Conservation (phyloP, 2,329 filamentous ascomycete genomes). For the Xenosphaeropsis pyriputrescens region DNA sequence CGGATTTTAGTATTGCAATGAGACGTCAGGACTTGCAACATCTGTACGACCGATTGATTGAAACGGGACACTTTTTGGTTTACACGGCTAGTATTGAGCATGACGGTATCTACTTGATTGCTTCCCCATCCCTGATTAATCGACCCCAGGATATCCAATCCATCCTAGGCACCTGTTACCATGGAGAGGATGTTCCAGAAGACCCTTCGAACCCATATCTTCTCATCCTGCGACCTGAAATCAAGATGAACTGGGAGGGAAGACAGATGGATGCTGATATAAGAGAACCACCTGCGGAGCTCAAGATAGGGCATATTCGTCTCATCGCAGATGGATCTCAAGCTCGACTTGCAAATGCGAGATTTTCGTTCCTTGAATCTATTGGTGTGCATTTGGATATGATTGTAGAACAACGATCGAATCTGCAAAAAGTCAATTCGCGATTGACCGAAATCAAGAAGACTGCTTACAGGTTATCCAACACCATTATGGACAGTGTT, state of each 20-base stretch:
- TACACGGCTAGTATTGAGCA: constrained; percentile 56
- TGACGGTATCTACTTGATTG: constrained; percentile 69
- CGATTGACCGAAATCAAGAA: constrained; percentile 90
- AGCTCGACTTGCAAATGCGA: constrained; percentile 62
- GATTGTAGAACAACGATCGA: constrained; percentile 82
- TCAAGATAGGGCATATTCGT: constrained; percentile 75
- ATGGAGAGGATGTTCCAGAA: constrained; percentile 55
- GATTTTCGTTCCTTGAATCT: constrained; percentile 61
- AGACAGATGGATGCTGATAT: constrained; percentile 57
- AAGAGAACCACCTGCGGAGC: constrained; percentile 65
- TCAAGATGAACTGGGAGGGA: constrained; percentile 68
- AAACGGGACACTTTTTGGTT: constrained; percentile 78
- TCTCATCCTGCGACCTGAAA: constrained; percentile 71
- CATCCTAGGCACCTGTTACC: constrained; percentile 69
- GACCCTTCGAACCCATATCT: constrained; percentile 73
- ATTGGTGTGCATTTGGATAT: constrained; percentile 78
- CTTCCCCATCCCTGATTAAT: constrained; percentile 63
- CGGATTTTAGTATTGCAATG: constrained; percentile 80
- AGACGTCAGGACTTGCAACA: constrained; percentile 51
- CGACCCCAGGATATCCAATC: constrained; percentile 71
- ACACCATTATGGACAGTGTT: constrained; percentile 97
- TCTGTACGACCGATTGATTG: constrained; percentile 66
- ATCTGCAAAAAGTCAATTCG: constrained; percentile 80
- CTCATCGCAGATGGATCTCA: constrained; percentile 82
- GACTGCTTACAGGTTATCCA: constrained; percentile 90